Evolutionary conservation across 495 filamentous ascomycete genomes (phyloP), one percentile per base, ranked within the genome.

Genomic region (Neurospora terricola): DNA sequence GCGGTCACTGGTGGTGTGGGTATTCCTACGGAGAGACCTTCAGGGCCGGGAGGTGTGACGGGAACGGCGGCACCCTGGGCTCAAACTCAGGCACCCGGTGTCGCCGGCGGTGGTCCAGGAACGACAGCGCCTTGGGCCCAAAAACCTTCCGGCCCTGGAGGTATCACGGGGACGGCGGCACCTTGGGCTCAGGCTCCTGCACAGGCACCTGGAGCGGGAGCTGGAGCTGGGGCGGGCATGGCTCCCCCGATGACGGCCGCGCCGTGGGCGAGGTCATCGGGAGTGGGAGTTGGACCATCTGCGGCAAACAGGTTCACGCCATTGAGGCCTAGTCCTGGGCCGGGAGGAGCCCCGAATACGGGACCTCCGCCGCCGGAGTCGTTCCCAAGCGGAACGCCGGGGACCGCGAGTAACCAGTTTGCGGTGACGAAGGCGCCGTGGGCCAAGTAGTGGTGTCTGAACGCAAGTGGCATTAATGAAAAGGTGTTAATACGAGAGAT

Each of bases 11-110:
- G 69, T 37, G 73, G 54, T 66, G 54, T 66, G 0, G 54, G 27
- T 14, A 36, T 34, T 66, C 69, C 23, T 54, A 36, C 72, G 3
- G 54, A 42, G 11, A 69, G 21, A 12, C n/a, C 42, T 0, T 59
- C 54, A 7, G 54, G 62, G 9, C 10, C 40, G 38, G 71, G 75
- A 4, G 69, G 70, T 16, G 72, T 75, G 0, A 40, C 66, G 30
- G 80, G 80, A 18, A 85, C 80, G 38, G 79, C 77, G 30, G 83
- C 82, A 7, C 83, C 81, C 4, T 86, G 84, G 84, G 79, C 80
- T 16, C 78, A 82, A 38, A 74, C 80, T 16, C 39, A 1, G 40
- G 21, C 45, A 27, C 45, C 45, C 45, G 45, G 45, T 6, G 18
- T 3, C 42, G 21, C 21, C 21, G 10, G 21, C 21, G 45, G 3